Base-by-base conservation (phyloP, 441 rosid species). In the Pelargonium citronellum region DNA sequence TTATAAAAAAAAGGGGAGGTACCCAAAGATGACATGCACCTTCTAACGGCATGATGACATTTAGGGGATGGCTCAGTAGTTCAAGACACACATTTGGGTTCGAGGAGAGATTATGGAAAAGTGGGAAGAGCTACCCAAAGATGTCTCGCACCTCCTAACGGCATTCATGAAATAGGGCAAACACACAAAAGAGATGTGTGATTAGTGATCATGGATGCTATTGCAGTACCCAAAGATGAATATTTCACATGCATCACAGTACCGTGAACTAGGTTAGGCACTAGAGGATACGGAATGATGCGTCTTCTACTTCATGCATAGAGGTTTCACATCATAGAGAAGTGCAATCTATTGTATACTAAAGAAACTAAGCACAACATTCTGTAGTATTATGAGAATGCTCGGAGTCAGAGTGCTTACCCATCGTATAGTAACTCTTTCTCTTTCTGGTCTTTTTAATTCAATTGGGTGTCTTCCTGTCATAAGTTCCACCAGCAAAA, bases 381-480 rank as follows among this genome's bases (percentile, higher is more conserved):
- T 5, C 61, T 55, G 11, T 55, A 55, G 22, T 15, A 6, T 7
- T 13, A 55, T 55, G 61, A 15, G 10, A 16, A 55, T 51, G 17
- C 57, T 55, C 7, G 63, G 65, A 55, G 49, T 69, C 43, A 73
- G 72, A 71, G 67, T 76, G 64, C 24, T 73, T 64, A 91, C 99
- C 99, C 99, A 95, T 86, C 67, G 82, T 53, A 89, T 34, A 64
- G 99, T 91, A 71, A 95, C 69, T 57, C 97, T 86, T 72, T 95
- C 97, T 68, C 79, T 85, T 27, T 84, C 79, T 79, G 83, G 89
- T 47, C 90, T 81, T 82, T 78, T 87, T 10, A 89, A 76, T 81
- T 95, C 96, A 70, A 95, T 90, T 30, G 99, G 96, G 64, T 96
- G 92, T 67, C 99, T 90, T 41, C 86, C 94, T 0, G 97, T 86